These are phyloP conservation scores for Thelonectria blattea DNA, from an alignment of 2,329 filamentous ascomycete species.

Conservation along the genomic window DNA sequence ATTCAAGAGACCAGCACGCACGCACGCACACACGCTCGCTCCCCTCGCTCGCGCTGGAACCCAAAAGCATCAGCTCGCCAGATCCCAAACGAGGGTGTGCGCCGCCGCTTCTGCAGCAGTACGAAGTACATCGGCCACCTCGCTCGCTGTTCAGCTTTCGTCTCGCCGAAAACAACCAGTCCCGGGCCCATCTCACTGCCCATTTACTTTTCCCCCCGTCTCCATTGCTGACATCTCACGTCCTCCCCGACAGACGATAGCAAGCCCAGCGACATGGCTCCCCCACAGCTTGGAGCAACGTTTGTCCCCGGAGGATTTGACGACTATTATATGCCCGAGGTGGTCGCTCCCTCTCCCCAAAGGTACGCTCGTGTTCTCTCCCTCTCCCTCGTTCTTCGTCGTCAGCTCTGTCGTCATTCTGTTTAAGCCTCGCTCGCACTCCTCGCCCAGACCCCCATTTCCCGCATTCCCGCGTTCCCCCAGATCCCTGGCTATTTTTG, in stretches of 20 bases:
- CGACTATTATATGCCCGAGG: conserved; percentile 67
- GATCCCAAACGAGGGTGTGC: conserved; percentile 34
- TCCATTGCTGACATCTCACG: conserved; percentile 41
- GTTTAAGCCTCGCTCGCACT: conserved; percentile 28
- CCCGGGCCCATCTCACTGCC: conserved; percentile 36
- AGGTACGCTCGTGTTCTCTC: conserved; percentile 51
- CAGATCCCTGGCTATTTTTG: conserved; percentile 23
- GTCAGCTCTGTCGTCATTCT: conserved; percentile 12
- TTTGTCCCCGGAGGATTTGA: conserved; percentile 65
- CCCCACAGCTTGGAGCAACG: conserved; percentile 56
- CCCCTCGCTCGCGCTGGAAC: conserved; percentile 1
- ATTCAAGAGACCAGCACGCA: conserved; percentile 23
- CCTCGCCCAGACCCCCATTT: conserved; percentile 21
- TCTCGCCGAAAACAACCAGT: conserved; percentile 28
- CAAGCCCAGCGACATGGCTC: conserved; percentile 37
- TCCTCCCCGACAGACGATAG: conserved; percentile 38
- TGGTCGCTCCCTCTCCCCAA: conserved; percentile 63
- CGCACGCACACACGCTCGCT: conserved; percentile 21
- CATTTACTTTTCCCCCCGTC: conserved; percentile 33
- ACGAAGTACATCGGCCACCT: conserved; percentile 30
- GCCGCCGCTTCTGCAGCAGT: conserved; percentile 36
- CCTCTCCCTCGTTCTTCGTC: conserved; percentile 12
- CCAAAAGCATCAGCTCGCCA: conserved; percentile 27
- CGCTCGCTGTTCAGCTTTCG: conserved; percentile 37
- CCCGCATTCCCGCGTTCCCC: conserved; percentile 8